phyloP scores from a whole-genome alignment of 2,329 filamentous ascomycete genomes.

The Hypomyces rosellus region DNA sequence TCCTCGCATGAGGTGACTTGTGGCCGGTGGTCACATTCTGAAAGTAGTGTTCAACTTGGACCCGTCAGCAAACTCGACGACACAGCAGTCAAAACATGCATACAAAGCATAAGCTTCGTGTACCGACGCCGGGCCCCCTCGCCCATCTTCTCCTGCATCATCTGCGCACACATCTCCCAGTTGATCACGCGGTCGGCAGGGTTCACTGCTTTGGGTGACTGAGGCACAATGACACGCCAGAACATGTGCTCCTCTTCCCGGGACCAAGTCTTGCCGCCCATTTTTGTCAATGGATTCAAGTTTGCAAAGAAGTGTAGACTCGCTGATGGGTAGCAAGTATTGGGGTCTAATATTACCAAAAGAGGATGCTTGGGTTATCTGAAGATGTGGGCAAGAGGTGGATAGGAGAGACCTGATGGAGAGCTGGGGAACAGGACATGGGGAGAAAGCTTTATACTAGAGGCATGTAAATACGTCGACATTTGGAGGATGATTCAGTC shows the following conservation, averaged over 20 bases:
- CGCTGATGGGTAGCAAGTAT: neutral
- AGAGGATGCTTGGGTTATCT: neutral
- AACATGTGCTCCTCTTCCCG: conserved; percentile 42
- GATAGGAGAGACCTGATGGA: neutral
- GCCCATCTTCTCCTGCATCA: conserved; percentile 34
- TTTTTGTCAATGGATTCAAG: conserved; percentile 18
- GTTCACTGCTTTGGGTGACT: conserved; percentile 28
- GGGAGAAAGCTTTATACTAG: conserved; percentile 16
- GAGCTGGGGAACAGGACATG: neutral
- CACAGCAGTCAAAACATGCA: conserved; percentile 16
- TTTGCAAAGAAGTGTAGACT: neutral
- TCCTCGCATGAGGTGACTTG: conserved; percentile 30
- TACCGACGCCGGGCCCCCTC: conserved; percentile 31
- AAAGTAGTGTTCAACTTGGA: conserved; percentile 39
- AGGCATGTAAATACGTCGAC: neutral
- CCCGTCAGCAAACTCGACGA: conserved; percentile 5
- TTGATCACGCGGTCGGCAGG: conserved; percentile 14
- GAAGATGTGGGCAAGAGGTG: neutral
- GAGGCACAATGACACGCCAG: conserved; percentile 36
- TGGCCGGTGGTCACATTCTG: conserved; percentile 34
- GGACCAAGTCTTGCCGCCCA: conserved; percentile 48
- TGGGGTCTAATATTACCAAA: neutral
- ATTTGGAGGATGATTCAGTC: conserved; percentile 21
- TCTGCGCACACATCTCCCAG: conserved; percentile 32
- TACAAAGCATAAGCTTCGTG: conserved; percentile 34